These are phyloP conservation scores for Baudoinia panamericana DNA, from an alignment of 495 filamentous ascomycete genomes.

Conservation along the genomic window DNA sequence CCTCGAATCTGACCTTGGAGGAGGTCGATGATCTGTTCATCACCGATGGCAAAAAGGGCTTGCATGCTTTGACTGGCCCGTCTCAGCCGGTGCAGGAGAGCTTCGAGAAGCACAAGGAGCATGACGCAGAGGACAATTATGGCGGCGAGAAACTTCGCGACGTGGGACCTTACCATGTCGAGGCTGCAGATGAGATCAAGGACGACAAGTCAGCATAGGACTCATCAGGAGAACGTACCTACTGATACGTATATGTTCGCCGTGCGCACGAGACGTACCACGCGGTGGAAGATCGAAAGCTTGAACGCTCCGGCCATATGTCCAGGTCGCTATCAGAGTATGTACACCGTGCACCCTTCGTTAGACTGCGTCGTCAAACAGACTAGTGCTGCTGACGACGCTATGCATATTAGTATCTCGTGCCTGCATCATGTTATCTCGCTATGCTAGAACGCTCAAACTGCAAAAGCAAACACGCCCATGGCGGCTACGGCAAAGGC, in stretches of 20 bases:
- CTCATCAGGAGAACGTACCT: too few relatives aligned
- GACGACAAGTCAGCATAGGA: slow-evolving; percentile 3
- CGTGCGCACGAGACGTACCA: too few relatives aligned
- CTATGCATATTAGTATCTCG: too few relatives aligned
- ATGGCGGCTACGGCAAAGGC: slow-evolving; percentile 7
- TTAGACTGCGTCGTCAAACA: too few relatives aligned
- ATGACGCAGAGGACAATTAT: slow-evolving; percentile 8
- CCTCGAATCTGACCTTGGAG: slow-evolving; percentile 18
- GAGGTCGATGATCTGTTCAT: slow-evolving; percentile 16
- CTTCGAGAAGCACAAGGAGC: slow-evolving; percentile 1
- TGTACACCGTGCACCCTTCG: too few relatives aligned
- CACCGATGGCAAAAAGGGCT: slow-evolving; percentile 7
- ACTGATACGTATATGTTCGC: too few relatives aligned
- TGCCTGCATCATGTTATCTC: too few relatives aligned
- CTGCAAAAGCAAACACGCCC: slow-evolving; percentile 9
- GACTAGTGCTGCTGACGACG: too few relatives aligned
- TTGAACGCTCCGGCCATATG: too few relatives aligned
- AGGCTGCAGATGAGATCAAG: slow-evolving; percentile 9
- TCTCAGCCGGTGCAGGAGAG: slow-evolving; percentile 16
- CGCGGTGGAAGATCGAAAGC: too few relatives aligned
- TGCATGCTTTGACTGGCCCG: slow-evolving; percentile 1
- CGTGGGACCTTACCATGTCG: slow-evolving; percentile 2
- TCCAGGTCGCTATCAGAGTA: too few relatives aligned
- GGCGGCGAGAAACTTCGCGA: background rate
- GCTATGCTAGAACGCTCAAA: slow-evolving; percentile 7